Percentiles rank a stretch among this genome's conserved stretches.
Evolutionary conservation across 305 asterid genomes (phyloP).

Genomic region (Stenogyne calaminthoides): DNA sequence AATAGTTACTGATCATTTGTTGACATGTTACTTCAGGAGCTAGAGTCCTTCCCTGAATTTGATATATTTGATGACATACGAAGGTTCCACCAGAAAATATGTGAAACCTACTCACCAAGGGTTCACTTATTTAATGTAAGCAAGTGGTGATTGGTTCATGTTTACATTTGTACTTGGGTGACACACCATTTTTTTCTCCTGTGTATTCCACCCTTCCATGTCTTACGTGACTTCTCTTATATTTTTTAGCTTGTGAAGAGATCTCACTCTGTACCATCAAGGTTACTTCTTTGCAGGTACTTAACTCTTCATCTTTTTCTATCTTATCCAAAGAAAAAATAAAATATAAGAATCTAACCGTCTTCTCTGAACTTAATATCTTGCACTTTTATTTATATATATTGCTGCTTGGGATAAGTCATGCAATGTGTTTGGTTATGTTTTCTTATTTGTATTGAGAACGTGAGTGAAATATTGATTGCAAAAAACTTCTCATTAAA

Average conservation of each 20-base stretch:
- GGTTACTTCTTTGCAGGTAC: constrained; percentile 81
- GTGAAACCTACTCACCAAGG: constrained; percentile 74
- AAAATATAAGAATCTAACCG: neutral
- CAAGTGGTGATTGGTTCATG: constrained; percentile 30
- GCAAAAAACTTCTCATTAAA: neutral
- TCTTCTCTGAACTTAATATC: neutral
- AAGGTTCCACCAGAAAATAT: constrained; percentile 64
- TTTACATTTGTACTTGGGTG: constrained; percentile 28
- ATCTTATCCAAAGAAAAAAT: neutral
- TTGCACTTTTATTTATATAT: neutral
- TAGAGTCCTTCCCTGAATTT: constrained; percentile 82
- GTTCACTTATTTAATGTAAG: constrained; percentile 78
- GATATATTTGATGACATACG: constrained; percentile 57
- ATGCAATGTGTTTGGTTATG: neutral
- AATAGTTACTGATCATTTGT: constrained; percentile 33
- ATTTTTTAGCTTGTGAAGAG: constrained; percentile 73
- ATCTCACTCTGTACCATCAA: constrained; percentile 70
- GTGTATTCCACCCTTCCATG: constrained; percentile 3
- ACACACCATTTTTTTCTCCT: constrained; percentile 22
- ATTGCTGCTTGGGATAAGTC: neutral
- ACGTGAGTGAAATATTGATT: neutral
- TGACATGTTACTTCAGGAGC: constrained; percentile 61
- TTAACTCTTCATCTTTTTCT: constrained; percentile 25
- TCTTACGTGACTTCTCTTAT: constrained; percentile 29
- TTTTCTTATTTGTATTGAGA: neutral